Evolutionary conservation across 2,329 filamentous ascomycete genomes (phyloP), one percentile per base, ranked within the genome.

Genomic region (Diaporthe sp.): DNA sequence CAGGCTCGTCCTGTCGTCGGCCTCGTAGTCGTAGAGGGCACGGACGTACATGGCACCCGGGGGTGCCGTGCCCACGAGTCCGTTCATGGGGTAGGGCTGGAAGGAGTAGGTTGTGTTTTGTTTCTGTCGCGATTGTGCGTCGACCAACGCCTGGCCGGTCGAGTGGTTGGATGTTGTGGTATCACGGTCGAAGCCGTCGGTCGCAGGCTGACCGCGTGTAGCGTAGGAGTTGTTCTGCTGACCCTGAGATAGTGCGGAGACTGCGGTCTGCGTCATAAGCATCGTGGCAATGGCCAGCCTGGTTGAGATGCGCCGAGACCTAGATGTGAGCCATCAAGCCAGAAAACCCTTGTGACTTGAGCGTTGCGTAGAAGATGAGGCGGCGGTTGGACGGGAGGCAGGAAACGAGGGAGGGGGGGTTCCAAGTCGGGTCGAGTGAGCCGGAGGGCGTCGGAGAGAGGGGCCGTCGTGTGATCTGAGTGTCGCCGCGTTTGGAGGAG

Each of bases 21-120:
- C 95, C 81, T 98, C 95, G 87, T 98, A 99, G 87, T 98, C 95
- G 88, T 98, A 99, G 77, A 98, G 90, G 61, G 97, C 97, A 81
- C 95, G 94, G 81, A 99, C 97, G 82, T 97, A 98, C 88, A 98
- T 93, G 81, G 92, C 91, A 82, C 91, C 90, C 75, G 87, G 87
- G 75, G 91, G 89, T 81, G 90, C 86, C 77, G 89, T 87, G 76
- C 88, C 88, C 79, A 90, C 85, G 77, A 91, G 86, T 77, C 90
- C 89, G 83, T 92, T 92, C 91, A 92, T 92, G 79, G 76, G 71
- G 73, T 78, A 78, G 66, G 78, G 78, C 79, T 77, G 63, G 76
- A 77, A 59, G 68, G 53, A 68, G 47, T 81, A 81, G 53, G 78
- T 77, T 70, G 79, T 78, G 71, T 79, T 75, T 32, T 72, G 73